Conservation (phyloP, 1,139 yeast species). For the Lizanozyma gosingica region DNA sequence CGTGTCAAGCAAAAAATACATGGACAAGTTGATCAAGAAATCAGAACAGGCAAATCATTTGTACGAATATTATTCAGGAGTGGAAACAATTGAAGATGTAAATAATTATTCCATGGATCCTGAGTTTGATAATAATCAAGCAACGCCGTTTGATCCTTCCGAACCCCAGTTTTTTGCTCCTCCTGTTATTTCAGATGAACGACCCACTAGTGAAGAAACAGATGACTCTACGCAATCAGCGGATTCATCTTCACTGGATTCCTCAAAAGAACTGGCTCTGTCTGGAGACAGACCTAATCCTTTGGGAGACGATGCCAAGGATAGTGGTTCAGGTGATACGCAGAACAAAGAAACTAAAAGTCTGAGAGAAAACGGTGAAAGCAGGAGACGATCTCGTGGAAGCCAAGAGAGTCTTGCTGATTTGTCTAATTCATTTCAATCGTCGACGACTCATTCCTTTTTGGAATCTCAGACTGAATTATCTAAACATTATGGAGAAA, state of each 20-base stretch:
- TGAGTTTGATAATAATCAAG: constrained; percentile 29
- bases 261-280: constrained; percentile 7
- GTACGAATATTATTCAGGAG: constrained; percentile 84
- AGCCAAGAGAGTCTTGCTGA: background rate
- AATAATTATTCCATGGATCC: constrained; percentile 48
- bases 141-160: constrained; percentile 36
- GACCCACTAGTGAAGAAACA: constrained; percentile 13
- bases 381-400: constrained; percentile 4
- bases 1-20: constrained; percentile 50
- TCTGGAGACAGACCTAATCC: constrained; percentile 15
- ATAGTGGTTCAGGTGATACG: constrained; percentile 1
- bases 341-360: constrained; percentile 3
- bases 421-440: background rate
- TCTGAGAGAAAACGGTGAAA: constrained; percentile 1
- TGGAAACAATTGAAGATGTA: constrained; percentile 58
- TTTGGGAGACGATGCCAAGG: constrained; percentile 5
- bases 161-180: constrained; percentile 46
- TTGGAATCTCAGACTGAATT: constrained; percentile 30
- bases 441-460: constrained; percentile 1
- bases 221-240: constrained; percentile 15
- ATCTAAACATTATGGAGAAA: constrained; percentile 73
- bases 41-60: constrained; percentile 86
- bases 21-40: constrained; percentile 72
- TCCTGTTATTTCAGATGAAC: constrained; percentile 15
- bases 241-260: background rate